Base-by-base conservation (phyloP, 2,329 filamentous ascomycete species). In the Plenodomus tracheiphilus region DNA sequence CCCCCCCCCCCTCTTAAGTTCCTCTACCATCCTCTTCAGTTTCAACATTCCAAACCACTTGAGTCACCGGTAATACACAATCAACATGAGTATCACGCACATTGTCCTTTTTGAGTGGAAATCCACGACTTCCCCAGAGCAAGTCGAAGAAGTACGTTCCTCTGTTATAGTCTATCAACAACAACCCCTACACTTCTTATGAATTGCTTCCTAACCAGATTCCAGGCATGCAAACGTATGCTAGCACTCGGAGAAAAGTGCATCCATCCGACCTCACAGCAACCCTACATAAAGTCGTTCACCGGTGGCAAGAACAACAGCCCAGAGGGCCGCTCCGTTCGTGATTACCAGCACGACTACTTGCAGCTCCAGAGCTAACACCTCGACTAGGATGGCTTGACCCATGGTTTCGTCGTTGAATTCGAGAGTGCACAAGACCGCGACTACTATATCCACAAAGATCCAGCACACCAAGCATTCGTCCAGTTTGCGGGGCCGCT, bases 81-180 rank as follows among this genome's bases (percentile, higher is more conserved):
- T 18, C 16, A 15, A 19, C 17, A 88, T 88, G 85, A 65, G 83
- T 0, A 77, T 89, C 58, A 75, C 82, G n/a, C 87, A 89, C 65
- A 79, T 89, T 42, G 85, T 89, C 2, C 74, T 88, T 20, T 86
- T 89, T 61, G 77, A 83, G 52, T 87, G 87, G 75, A 85, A 85
- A 62, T 68, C 81, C 0, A 73, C 74, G 0, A 68, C 76, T 1
- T 73, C 75, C 1, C 58, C 75, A 1, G 77, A 79, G 15, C 74
- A 80, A 25, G 74, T 87, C 7, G 74, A 81, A 57, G 78, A 82
- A 59, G 86, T 87, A 50, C 20, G 30, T 41, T 19, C 41, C 41
- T 18, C 20, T 17, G 19, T n/a, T 10, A 18, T 18, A 11, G 7
- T 7, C 17, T 36, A n/a, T 5, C 34, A n/a, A 7, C 5, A 36